Conservation (phyloP, 108 stramenopile genomes). For the Cyclotella distinguenda region DNA sequence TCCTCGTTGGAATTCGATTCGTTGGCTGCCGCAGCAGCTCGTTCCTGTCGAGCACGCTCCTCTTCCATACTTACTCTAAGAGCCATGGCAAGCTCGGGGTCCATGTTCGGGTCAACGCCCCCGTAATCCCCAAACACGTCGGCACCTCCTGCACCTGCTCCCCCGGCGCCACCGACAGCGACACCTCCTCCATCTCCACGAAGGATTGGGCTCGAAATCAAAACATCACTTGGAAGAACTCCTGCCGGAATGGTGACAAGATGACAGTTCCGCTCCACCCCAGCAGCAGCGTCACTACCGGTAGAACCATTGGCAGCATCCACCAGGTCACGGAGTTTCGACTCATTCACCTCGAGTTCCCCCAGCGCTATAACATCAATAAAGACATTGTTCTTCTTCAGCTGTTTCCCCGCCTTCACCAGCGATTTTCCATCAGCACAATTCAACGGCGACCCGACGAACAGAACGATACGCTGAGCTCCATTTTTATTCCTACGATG, state of each 20-base stretch:
- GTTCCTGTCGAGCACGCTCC: conserved; percentile 85
- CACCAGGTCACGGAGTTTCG: conserved; percentile 86
- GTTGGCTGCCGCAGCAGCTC: conserved; percentile 43
- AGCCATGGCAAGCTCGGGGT: conserved; percentile 99
- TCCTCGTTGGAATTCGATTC: conserved; percentile 25
- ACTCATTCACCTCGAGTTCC: conserved; percentile 86
- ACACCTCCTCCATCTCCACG: conserved; percentile 68
- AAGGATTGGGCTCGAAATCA: conserved; percentile 85
- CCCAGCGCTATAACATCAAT: conserved; percentile 96
- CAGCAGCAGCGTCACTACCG: conserved; percentile 72
- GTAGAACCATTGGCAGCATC: conserved; percentile 89
- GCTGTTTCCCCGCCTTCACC: conserved; percentile 80
- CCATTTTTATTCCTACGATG: conserved; percentile 99
- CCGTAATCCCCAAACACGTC: conserved; percentile 86
- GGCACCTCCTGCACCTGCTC: conserved; percentile 65
- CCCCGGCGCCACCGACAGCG: conserved; percentile 53
- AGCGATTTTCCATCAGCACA: conserved; percentile 52
- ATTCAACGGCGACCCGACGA: conserved; percentile 86
- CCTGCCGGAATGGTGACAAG: conserved; percentile 95
- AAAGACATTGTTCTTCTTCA: conserved; percentile 95
- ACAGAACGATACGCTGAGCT: conserved; percentile 90
- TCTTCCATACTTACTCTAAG: conserved; percentile 97
- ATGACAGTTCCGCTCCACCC: conserved; percentile 79
- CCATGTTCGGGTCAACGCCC: conserved; percentile 96
- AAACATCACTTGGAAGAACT: conserved; percentile 91